Evolutionary conservation across 2,329 filamentous ascomycete genomes (phyloP), one percentile per base, ranked within the genome.

Genomic region (Phaeosphaeriaceae sp.): DNA sequence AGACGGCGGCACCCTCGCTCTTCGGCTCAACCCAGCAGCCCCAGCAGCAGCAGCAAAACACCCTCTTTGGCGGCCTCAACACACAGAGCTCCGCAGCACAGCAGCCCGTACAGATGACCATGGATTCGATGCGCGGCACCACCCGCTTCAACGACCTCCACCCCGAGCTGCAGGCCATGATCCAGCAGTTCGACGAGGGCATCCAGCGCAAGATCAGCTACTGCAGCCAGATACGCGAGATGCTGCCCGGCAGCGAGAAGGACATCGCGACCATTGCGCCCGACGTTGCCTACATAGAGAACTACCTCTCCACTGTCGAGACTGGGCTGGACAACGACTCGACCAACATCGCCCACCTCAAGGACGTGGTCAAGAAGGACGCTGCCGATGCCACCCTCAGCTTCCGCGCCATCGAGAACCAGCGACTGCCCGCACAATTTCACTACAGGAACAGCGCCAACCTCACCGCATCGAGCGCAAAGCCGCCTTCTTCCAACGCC

Each of bases 61-160:
- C 66, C 1, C 61, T 78, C 10, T 77, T 77, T 52, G 71, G 76
- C 57, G 69, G 66, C 50, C 72, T 76, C 63, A 58, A 65, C 40
- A 58, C 69, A 15, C 73, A 75, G 42, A 73, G 67, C 54, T 64
- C 66, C 49, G 52, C 70, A 21, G 63, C 71, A n/a, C 57, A 72
- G 48, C 70, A 74, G 49, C 63, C 67, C n/a, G 65, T 74, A 15
- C 69, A 76, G 54, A 66, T 69, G 48, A 67, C 67, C 2, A 68
- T 73, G 19, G 86, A 86, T 67, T 91, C 91, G 72, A 83, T 98
- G 59, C 88, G 92, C 52, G 90, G 91, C 17, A 96, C 93, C 0
- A 97, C 93, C 3, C 91, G 95, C 61, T 97, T 95, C 81, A 92
- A 93, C 73, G 94, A 97, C 76, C 88, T 97, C 25, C 88, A 91